Percentiles rank a stretch among this genome's conserved stretches.
These are phyloP conservation scores for Suillus luteus DNA, from an alignment of 768 basidiomycete species.

Conservation along the genomic window DNA sequence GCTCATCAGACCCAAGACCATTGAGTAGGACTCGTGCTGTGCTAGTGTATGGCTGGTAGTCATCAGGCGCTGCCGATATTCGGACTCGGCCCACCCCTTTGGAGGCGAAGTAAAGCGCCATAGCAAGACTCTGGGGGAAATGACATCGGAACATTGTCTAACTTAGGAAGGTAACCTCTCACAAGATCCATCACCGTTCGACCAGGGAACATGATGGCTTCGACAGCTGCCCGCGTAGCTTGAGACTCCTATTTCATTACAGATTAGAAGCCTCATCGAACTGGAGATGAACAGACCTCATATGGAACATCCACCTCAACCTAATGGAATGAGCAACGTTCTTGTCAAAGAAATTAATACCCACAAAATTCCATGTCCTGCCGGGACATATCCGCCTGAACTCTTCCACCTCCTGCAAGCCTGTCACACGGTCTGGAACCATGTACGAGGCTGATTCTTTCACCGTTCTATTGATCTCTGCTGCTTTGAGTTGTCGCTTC, in stretches of 20 bases:
- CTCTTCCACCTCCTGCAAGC: slow-evolving; percentile 76
- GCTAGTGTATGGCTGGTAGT: slow-evolving; percentile 57
- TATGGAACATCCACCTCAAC: slow-evolving; percentile 87
- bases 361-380: slow-evolving; percentile 88
- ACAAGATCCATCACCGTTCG: slow-evolving; percentile 92
- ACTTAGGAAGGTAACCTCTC: slow-evolving; percentile 24
- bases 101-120: slow-evolving; percentile 93
- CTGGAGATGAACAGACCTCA: slow-evolving; percentile 46
- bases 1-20: slow-evolving; percentile 93
- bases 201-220: slow-evolving; percentile 76
- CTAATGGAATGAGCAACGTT: slow-evolving; percentile 37
- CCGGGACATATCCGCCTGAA: slow-evolving; percentile 72
- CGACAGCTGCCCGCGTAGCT: slow-evolving; percentile 52
- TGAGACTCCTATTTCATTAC: slow-evolving; percentile 60
- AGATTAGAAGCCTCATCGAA: slow-evolving; percentile 12
- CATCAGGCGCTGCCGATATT: slow-evolving; percentile 32
- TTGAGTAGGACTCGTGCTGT: slow-evolving; percentile 82
- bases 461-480: slow-evolving; percentile 1
- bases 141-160: slow-evolving; percentile 12
- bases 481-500: slow-evolving; percentile 29
- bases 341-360: slow-evolving; percentile 23
- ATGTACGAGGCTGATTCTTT: slow-evolving; percentile 48
- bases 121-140: slow-evolving; percentile 72
- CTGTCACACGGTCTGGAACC: slow-evolving; percentile 89
- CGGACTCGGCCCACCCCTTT: slow-evolving; percentile 68